Evolutionary conservation across 495 filamentous ascomycete genomes (phyloP), one percentile per base, ranked within the genome.

Genomic region (Podospora anserina): DNA sequence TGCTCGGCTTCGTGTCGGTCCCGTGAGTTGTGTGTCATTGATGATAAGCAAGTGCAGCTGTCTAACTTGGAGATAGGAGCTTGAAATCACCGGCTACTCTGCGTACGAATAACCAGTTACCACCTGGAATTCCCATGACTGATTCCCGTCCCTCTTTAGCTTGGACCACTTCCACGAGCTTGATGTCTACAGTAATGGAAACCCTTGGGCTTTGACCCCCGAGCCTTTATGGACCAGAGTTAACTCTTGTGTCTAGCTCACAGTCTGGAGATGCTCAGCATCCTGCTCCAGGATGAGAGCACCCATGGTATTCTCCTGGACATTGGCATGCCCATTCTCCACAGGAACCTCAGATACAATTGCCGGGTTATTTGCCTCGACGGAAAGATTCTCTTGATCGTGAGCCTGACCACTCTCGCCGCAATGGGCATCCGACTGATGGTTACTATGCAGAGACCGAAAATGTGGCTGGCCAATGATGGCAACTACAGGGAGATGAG

Each of bases 401-500:
- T 68, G 9, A 66, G 65, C 60, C 2, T 39, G 5, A 0, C 15
- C 4, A 32, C 23, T 13, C 13, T 49, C 4, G n/a, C n/a, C 13
- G 20, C 55, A 20, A 64, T 32, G 44, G 55, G 9, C 5, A 53
- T 2, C 20, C 11, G 15, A n/a, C 39, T 58, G 34, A 27, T 60
- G 11, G 19, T 62, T 5, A 44, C 23, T 18, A 54, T 23, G 3
- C 66, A 69, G 73, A 71, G 93, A 19, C 93, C 93, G 0, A 97
- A 97, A 78, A 83, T 94, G 76, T 92, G 82, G 74, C 87, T 97
- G 18, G 93, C 93, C 61, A 90, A 91, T 65, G 91, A 93, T 81
- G 90, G 90, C 18, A 89, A 90, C 67, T 92, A 88, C 70, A 75
- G 87, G 2, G 90, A 93, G 74, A 88, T 86, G 83, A 78, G 90